Base-by-base conservation (phyloP, 345 rosid genomes). In the Turnera subulata region DNA sequence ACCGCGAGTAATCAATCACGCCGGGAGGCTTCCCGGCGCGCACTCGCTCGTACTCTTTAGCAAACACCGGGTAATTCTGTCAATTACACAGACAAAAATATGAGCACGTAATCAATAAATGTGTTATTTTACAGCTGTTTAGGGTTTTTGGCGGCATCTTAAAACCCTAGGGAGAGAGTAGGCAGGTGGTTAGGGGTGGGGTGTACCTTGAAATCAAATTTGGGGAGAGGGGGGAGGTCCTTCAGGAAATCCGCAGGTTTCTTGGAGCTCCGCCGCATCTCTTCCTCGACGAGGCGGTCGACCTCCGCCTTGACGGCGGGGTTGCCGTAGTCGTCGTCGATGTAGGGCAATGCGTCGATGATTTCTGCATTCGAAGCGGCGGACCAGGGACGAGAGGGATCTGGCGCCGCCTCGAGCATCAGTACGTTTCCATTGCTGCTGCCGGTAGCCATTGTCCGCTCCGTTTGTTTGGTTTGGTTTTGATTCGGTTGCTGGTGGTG, bases 311-410 rank as follows among this genome's bases (percentile, higher is more conserved):
- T 89, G 50, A 93, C 77, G 65, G 56, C 57, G 2, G 89, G 89
- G 58, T 89, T 67, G 12, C 83, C 86, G 47, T 89, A 93, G 70
- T 93, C 96, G 55, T 83, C 97, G 75, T 93, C 99, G 21, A 93
- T 93, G 78, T 93, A 89, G 32, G 97, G 99, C 71, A 93, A 78
- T 11, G 99, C 94, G 63, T 93, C 99, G 38, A 93, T 76, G 35
- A 77, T 73, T 69, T 93, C 90, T 0, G 96, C 89, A 57, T 70
- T 80, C 9, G 78, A 73, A 46, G 84, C 57, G 38, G 68, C 68
- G 1, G 82, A 73, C 98, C 98, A 91, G 0, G 88, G 84, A 13
- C 78, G 78, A n/a, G 80, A 58, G 24, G 73, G 53, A 40, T 72
- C 82, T 62, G 85, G 87, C 13, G 89, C 58, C 13, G 85, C 97